Conservation (phyloP, 1,284 basidiomycete species). For the Mycena citricolor region DNA sequence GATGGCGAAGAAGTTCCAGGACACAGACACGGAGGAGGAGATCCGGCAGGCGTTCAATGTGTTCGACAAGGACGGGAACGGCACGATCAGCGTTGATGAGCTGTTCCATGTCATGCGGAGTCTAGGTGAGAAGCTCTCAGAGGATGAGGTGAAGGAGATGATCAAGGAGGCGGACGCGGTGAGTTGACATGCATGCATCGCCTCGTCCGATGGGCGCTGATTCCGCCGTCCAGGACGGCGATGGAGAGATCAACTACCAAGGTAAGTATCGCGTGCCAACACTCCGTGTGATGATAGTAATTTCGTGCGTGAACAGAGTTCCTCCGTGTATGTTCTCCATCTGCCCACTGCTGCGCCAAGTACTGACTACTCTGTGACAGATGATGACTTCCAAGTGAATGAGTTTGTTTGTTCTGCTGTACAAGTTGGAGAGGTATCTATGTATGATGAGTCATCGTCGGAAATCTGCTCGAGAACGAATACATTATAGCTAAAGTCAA, state of each 20-base stretch:
- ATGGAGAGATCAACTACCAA: conserved; percentile 72
- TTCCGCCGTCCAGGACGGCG: conserved; percentile 63
- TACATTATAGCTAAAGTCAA: too few relatives aligned
- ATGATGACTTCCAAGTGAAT: conserved; percentile 44
- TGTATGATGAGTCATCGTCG: background rate
- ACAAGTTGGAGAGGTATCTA: too few relatives aligned
- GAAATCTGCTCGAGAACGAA: too few relatives aligned
- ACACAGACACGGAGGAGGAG: conserved; percentile 7
- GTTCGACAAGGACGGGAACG: conserved; percentile 4
- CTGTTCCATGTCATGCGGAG: conserved; percentile 91
- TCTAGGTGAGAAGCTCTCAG: conserved; percentile 86
- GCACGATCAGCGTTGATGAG: conserved; percentile 73
- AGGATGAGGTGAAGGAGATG: conserved; percentile 95
- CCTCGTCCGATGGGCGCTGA: background rate
- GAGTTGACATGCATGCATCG: background rate
- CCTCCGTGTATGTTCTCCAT: conserved; percentile 38
- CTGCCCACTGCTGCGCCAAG: background rate
- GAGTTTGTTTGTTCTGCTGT: too few relatives aligned
- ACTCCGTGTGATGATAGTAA: too few relatives aligned
- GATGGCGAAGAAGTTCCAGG: conserved; percentile 3
- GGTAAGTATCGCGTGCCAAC: too few relatives aligned
- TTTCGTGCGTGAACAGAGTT: too few relatives aligned
- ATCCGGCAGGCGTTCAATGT: conserved; percentile 5
- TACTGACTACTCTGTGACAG: conserved; percentile 24
- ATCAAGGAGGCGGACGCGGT: conserved; percentile 94